Base-by-base conservation (phyloP, 139 green algal species). In the Pseudopediastrum boryanum region DNA sequence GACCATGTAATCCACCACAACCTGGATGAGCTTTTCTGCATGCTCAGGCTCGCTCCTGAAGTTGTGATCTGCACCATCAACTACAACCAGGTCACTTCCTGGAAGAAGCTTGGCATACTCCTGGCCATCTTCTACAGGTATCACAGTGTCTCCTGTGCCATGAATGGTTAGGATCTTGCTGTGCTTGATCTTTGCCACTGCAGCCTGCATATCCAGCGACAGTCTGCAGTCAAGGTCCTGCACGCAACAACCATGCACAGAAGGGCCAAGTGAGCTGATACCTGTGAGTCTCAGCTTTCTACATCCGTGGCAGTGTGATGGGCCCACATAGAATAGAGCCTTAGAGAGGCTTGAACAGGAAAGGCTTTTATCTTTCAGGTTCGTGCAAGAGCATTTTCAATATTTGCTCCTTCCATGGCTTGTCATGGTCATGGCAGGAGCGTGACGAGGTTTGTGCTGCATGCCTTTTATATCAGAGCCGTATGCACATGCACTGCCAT, bases 111-210 rank as follows among this genome's bases (percentile, higher is more conserved):
- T 48, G 61, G 61, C 46, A 54, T 87, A 83, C 36, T 33, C 33
- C 16, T 82, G 72, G 9, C 64, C 84, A 43, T 93, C 89, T 35
- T 87, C 75, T 3, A 88, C 52, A 4, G 87, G 84, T 36, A 93
- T 90, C 23, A 79, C 80, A 0, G 46, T 73, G 61, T 93, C 89
- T 0, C 64, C 77, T 21, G 66, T 86, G 48, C 89, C 87, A 72
- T 93, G 89, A 13, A 93, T 48, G 16, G 81, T 93, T 23, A 93
- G 76, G 29, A 92, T 84, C 41, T 85, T 64, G 25, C 66, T 76
- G 12, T 69, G 54, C 29, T 71, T 78, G 68, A 88, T 85, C 23
- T 48, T 63, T 43, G 69, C 58, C 6, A 67, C 44, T 7, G 63
- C 77, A 31, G 42, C 54, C 1, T 79, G 39, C 84, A 91, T 89